phyloP scores from a whole-genome alignment of 805 yeast species.

The Lachancea dasiensis region DNA sequence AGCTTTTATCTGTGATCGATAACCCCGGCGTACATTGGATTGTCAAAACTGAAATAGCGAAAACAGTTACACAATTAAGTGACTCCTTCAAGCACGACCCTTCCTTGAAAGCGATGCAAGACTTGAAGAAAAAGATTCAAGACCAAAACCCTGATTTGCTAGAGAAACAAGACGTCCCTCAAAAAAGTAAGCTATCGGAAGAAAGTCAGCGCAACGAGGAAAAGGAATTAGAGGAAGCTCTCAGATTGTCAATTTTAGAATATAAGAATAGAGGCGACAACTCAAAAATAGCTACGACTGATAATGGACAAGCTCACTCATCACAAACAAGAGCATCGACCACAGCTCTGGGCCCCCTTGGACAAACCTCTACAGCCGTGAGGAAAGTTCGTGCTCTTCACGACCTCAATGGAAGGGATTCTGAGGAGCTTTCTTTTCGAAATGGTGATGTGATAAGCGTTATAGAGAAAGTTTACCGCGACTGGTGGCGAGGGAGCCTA shows the following conservation, averaged over 20 bases:
- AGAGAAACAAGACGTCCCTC: conserved; percentile 50
- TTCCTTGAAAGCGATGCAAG: conserved; percentile 62
- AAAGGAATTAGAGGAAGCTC: conserved; percentile 68
- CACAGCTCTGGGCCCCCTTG: no score
- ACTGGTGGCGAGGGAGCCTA: conserved; percentile 93
- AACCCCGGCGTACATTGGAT: conserved; percentile 55
- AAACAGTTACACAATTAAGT: conserved; percentile 61
- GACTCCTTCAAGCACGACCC: conserved; percentile 67
- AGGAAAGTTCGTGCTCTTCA: conserved; percentile 79
- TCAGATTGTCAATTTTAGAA: conserved; percentile 67
- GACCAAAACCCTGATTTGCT: conserved; percentile 36
- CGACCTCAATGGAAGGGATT: conserved; percentile 70
- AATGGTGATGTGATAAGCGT: conserved; percentile 87
- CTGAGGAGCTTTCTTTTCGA: conserved; percentile 80
- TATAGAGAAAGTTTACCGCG: conserved; percentile 79
- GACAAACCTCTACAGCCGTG: conserved; percentile 35
- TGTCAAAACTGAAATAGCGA: conserved; percentile 60
- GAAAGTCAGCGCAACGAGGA: conserved; percentile 58
- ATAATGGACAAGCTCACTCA: no score
- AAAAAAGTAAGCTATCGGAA: conserved; percentile 42
- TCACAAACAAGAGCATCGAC: conserved; percentile 2
- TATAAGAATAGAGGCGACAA: conserved; percentile 24
- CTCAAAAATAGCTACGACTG: conserved; percentile 7
- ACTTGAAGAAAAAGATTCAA: conserved; percentile 48
- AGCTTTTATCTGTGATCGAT: conserved; percentile 44